These are phyloP conservation scores for Aspergillus caelatus DNA, from an alignment of 2,329 filamentous ascomycete genomes.

Conservation along the genomic window DNA sequence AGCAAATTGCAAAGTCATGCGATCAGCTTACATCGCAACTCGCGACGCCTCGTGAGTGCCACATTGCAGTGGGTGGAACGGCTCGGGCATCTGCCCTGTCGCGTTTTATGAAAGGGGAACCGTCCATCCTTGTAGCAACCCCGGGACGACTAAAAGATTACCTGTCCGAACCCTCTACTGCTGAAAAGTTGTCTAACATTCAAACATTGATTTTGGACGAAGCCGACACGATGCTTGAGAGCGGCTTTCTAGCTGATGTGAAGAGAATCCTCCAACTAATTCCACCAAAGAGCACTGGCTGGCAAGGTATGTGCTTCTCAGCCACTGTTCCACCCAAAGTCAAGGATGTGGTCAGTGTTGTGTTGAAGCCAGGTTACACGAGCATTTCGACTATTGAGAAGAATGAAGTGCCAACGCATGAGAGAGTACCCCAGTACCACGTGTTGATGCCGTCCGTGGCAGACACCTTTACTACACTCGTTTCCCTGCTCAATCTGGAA, in stretches of 20 bases:
- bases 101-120: slow-evolving; percentile 32
- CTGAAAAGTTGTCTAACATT: slow-evolving; percentile 50
- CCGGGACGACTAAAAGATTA: slow-evolving; percentile 53
- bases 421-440: slow-evolving; percentile 53
- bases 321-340: slow-evolving; percentile 86
- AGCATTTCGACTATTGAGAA: slow-evolving; percentile 82
- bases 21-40: slow-evolving; percentile 47
- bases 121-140: slow-evolving; percentile 50
- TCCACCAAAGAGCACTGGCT: slow-evolving; percentile 52
- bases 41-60: slow-evolving; percentile 42
- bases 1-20: slow-evolving; percentile 54
- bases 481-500: slow-evolving; percentile 50
- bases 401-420: slow-evolving; percentile 76
- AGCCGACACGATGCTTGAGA: slow-evolving; percentile 37
- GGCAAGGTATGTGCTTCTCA: slow-evolving; percentile 74
- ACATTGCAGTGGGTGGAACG: slow-evolving; percentile 49
- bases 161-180: slow-evolving; percentile 45
- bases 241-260: slow-evolving; percentile 54
- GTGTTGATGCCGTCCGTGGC: slow-evolving; percentile 47
- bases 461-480: slow-evolving; percentile 50
- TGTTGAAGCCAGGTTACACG: slow-evolving; percentile 66
- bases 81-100: slow-evolving; percentile 30
- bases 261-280: slow-evolving; percentile 55
- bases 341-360: slow-evolving; percentile 72
- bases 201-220: slow-evolving; percentile 54